Conservation (phyloP, 108 stramenopile genomes). For the Aurantiochytrium sp. region DNA sequence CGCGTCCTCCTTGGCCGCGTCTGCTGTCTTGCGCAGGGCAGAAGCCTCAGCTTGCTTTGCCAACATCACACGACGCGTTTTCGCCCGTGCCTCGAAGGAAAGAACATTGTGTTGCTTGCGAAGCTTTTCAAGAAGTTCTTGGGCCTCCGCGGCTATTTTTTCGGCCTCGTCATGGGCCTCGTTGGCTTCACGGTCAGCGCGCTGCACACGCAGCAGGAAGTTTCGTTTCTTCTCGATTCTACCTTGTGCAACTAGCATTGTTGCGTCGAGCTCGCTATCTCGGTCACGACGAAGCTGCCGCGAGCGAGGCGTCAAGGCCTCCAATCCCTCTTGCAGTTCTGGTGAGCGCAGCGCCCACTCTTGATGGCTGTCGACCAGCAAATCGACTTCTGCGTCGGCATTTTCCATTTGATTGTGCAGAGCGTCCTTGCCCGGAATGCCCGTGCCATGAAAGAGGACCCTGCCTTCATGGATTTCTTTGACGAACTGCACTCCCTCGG, state of each 20-base stretch:
- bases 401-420: neutral
- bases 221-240: neutral
- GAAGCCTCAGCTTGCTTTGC: neutral
- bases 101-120: neutral
- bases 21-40: neutral
- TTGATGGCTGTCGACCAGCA: neutral
- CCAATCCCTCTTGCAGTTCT: neutral
- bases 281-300: neutral
- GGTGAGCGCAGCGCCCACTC: neutral
- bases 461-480: neutral
- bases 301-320: neutral
- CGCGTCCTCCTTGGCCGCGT: neutral
- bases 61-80: neutral
- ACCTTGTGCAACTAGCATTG: neutral
- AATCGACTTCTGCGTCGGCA: neutral
- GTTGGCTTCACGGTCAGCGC: neutral
- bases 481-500: neutral
- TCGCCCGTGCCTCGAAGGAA: neutral
- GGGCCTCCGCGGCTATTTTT: neutral
- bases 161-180: neutral
- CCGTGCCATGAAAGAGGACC: constrained; percentile 2
- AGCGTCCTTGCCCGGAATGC: neutral
- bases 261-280: neutral
- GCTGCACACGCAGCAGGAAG: neutral
- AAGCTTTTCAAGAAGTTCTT: neutral